A percentile compares a stretch with the other conserved stretches of the same genome.
phyloP scores from a whole-genome alignment of 208 protist species.

The Crithidia brevicula region DNA sequence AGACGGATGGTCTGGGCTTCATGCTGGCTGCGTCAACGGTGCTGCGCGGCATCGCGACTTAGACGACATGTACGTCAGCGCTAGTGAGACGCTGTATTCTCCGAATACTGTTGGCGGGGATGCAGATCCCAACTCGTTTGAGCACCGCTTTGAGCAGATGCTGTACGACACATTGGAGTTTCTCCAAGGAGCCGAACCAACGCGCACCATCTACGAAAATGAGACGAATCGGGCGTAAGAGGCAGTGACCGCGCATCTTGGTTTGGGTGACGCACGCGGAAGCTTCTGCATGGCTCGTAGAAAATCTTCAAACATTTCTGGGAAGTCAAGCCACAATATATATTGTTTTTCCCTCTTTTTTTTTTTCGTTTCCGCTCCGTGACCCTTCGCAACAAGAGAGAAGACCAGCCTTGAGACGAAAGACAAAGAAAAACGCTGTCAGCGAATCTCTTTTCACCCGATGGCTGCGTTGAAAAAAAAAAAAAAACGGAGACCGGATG shows the following conservation, averaged over 20 bases:
- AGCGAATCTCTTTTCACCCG: too few species aligned
- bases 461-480: too few species aligned
- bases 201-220: slow-evolving; percentile 1
- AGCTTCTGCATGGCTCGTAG: too few species aligned
- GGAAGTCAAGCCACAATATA: too few species aligned
- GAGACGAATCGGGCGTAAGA: neutral
- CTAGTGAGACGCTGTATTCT: neutral
- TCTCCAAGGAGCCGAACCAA: slow-evolving; percentile 18
- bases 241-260: too few species aligned
- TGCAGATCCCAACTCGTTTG: neutral
- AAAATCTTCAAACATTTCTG: too few species aligned
- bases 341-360: neutral
- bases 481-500: too few species aligned
- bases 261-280: too few species aligned
- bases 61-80: slow-evolving; percentile 1
- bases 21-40: neutral
- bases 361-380: neutral
- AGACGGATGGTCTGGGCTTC: too few species aligned
- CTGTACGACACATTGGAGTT: slow-evolving; percentile 32
- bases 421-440: too few species aligned
- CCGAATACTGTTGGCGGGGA: neutral
- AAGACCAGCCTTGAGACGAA: too few species aligned
- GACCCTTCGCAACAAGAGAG: too few species aligned
- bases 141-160: slow-evolving; percentile 13
- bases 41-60: neutral